Conservation (phyloP, 2,329 filamentous ascomycete species). For the Hortaea werneckii region DNA sequence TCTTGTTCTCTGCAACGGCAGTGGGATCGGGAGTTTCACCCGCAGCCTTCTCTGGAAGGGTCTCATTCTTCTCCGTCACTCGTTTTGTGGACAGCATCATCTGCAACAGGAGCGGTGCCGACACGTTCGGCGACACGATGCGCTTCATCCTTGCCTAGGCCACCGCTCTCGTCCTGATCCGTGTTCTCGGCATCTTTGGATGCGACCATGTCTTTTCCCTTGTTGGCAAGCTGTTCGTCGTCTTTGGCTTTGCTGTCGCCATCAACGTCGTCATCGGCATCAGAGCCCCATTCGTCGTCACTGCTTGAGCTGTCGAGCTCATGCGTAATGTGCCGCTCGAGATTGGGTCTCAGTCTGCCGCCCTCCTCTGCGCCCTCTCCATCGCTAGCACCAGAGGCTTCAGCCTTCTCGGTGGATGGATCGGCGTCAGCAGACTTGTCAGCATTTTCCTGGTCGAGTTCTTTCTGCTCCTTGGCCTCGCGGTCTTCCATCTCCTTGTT, state of each 20-base stretch:
- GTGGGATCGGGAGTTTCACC: background rate
- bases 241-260: slow-evolving; percentile 4
- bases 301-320: slow-evolving; percentile 1
- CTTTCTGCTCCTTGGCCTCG: background rate
- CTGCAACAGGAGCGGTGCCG: background rate
- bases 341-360: background rate
- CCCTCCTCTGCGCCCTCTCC: background rate
- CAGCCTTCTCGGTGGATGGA: background rate
- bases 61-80: background rate
- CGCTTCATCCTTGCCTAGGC: background rate
- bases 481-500: slow-evolving; percentile 2
- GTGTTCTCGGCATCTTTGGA: background rate
- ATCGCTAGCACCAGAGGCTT: background rate
- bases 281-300: background rate
- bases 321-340: slow-evolving; percentile 3
- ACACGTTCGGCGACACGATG: slow-evolving; percentile 3
- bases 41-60: background rate
- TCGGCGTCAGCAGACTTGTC: background rate
- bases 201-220: background rate
- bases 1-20: background rate
- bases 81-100: background rate
- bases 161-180: background rate
- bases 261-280: background rate
- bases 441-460: background rate
- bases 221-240: background rate